These are phyloP conservation scores for Globisporangium polare DNA, from an alignment of 352 stramenopile genomes.

Conservation along the genomic window DNA sequence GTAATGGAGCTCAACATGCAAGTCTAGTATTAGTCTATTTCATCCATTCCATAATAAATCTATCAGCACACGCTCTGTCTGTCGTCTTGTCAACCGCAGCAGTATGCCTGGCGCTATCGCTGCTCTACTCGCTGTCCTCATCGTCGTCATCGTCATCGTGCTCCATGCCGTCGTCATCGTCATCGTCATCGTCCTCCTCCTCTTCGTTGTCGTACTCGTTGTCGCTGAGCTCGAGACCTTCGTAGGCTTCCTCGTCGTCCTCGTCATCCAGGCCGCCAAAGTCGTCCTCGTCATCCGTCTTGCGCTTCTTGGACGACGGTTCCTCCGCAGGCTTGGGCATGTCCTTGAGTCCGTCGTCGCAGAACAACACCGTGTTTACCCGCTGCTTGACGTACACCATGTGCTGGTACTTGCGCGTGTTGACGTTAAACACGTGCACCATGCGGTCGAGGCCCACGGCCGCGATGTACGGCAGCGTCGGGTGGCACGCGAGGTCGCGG, in stretches of 20 bases:
- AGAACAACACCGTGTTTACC: slow-evolving; percentile 91
- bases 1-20: background rate
- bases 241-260: slow-evolving; percentile 76
- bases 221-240: slow-evolving; percentile 76
- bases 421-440: slow-evolving; percentile 91
- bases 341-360: slow-evolving; percentile 71
- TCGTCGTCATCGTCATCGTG: slow-evolving; percentile 9
- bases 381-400: slow-evolving; percentile 84
- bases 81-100: background rate
- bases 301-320: slow-evolving; percentile 48
- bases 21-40: slow-evolving; percentile 12
- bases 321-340: slow-evolving; percentile 28
- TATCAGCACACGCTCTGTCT: slow-evolving; percentile 7
- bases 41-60: slow-evolving; percentile 18
- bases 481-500: slow-evolving; percentile 85
- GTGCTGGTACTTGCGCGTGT: slow-evolving; percentile 71
- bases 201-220: slow-evolving; percentile 51
- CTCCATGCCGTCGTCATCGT: slow-evolving; percentile 23
- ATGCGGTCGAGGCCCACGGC: slow-evolving; percentile 93
- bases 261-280: slow-evolving; percentile 33
- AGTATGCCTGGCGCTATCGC: background rate
- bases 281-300: slow-evolving; percentile 41
- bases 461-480: slow-evolving; percentile 86
- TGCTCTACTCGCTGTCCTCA: slow-evolving; percentile 32
- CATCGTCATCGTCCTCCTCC: slow-evolving; percentile 44